Evolutionary conservation across 2,329 filamentous ascomycete genomes (phyloP).

Genomic region (Furcasterigmium sp.): DNA sequence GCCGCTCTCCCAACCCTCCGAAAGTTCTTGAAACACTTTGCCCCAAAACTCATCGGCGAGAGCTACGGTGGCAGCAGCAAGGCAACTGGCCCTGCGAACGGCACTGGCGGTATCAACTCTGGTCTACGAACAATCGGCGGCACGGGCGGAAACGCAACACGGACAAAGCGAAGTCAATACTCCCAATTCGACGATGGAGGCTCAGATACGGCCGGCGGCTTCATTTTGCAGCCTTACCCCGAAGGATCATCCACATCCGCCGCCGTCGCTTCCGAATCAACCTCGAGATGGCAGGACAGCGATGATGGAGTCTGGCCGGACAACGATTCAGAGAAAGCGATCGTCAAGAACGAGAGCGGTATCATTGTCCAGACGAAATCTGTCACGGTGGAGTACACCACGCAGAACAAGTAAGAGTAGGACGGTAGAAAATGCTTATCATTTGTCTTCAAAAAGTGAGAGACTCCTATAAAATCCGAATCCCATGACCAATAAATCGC

Average conservation of each 20-base stretch:
- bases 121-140: conserved; percentile 1
- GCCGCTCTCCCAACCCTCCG: conserved; percentile 29
- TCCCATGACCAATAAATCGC: no score
- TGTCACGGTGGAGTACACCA: conserved; percentile 6
- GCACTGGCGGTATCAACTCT: neutral
- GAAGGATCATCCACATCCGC: neutral
- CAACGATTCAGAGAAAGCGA: conserved; percentile 2
- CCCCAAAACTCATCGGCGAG: conserved; percentile 13
- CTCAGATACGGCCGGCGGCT: neutral
- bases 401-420: neutral
- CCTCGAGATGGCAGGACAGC: neutral
- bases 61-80: conserved; percentile 1
- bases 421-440: no score
- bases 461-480: no score
- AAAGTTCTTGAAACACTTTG: conserved; percentile 25
- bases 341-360: neutral
- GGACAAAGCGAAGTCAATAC: conserved; percentile 1
- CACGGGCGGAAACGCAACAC: neutral
- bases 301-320: neutral
- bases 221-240: neutral
- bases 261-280: neutral
- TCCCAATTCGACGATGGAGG: neutral
- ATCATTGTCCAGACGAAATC: conserved; percentile 6
- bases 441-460: no score
- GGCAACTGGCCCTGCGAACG: neutral